Evolutionary conservation across 2,329 filamentous ascomycete genomes (phyloP).

Genomic region (Ceratocystis lukuohia): DNA sequence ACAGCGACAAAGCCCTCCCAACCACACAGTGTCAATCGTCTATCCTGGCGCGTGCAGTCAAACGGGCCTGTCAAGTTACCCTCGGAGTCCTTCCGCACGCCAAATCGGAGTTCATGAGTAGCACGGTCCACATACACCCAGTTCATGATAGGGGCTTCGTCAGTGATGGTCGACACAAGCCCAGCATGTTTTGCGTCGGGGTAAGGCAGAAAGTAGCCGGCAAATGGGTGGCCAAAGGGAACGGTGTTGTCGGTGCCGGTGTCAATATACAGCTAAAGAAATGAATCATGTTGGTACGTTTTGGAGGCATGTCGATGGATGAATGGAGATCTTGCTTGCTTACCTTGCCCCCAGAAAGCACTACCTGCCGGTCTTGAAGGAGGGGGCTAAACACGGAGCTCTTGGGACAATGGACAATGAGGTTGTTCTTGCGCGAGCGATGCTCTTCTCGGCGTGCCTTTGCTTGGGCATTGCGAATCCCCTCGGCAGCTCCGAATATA

Average conservation of each 20-base stretch:
- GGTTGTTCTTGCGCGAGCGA: conserved; percentile 35
- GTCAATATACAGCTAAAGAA: conserved; percentile 29
- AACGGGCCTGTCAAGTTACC: conserved; percentile 35
- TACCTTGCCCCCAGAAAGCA: conserved; percentile 34
- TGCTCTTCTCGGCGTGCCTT: conserved; percentile 35
- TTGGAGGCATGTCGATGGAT: neutral
- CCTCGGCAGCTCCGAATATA: conserved; percentile 35
- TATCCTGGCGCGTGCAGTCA: conserved; percentile 40
- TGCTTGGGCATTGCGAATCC: conserved; percentile 35
- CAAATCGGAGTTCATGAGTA: conserved; percentile 36
- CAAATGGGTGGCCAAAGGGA: conserved; percentile 36
- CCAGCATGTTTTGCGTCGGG: conserved; percentile 37
- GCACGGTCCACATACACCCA: conserved; percentile 37
- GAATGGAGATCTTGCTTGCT: neutral
- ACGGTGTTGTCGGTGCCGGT: conserved; percentile 26
- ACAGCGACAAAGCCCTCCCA: conserved; percentile 40
- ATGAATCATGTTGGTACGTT: neutral
- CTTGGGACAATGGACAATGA: conserved; percentile 35
- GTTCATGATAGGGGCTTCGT: conserved; percentile 37
- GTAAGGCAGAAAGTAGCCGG: conserved; percentile 45
- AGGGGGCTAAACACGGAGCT: conserved; percentile 32
- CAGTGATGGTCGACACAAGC: conserved; percentile 36
- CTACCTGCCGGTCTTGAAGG: conserved; percentile 34
- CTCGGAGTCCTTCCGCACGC: conserved; percentile 32
- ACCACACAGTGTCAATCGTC: conserved; percentile 35